Base-by-base conservation (phyloP, 176 grass and related monocot genomes). In the Carex scoparia region DNA sequence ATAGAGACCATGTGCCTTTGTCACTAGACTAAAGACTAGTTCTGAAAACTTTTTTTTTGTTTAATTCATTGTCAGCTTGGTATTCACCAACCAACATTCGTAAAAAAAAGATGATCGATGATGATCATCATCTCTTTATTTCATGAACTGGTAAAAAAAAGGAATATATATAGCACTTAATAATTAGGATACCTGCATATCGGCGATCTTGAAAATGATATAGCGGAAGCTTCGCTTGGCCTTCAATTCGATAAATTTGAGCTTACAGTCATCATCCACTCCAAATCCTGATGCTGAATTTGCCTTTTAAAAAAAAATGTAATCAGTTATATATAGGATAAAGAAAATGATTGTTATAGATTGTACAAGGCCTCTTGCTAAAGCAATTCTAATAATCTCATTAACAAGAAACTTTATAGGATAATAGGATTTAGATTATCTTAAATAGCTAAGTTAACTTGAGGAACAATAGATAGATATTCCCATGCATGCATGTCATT, bases 131-230 rank as follows among this genome's bases (percentile, higher is more conserved):
- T 81, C 0, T 19, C 23, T 23, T 23, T 23, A 23, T 23, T 23
- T 8, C 33, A 35, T 33, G 64, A 63, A 44, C 31, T 19, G 19
- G 57, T 48, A 0, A 48, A 19, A 15, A 23, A 72, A 40, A 9
- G 4, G 60, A 61, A 10, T 18, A 35, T 35, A 35, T 35, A 35
- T 35, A 35, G 35, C 35, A 37, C 35, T 37, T 37, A 37, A 37
- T 37, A 37, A 16, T 57, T 60, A 62, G 11, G 7, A 13, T 73
- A 94, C 91, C 88, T 94, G 75, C 90, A 92, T 94, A 4, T 92
- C 84, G 54, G 87, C 86, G 61, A 94, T 94, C 84, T 79, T 94
- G 88, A 94, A 94, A 46, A 94, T 86, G 79, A 94, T 94, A 87
- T 91, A 94, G 75, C 92, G 69, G 86, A 92, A 92, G 68, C 83